Evolutionary conservation across 495 filamentous ascomycete genomes (phyloP), one percentile per base, ranked within the genome.

Genomic region (Polyplosphaeria fusca): DNA sequence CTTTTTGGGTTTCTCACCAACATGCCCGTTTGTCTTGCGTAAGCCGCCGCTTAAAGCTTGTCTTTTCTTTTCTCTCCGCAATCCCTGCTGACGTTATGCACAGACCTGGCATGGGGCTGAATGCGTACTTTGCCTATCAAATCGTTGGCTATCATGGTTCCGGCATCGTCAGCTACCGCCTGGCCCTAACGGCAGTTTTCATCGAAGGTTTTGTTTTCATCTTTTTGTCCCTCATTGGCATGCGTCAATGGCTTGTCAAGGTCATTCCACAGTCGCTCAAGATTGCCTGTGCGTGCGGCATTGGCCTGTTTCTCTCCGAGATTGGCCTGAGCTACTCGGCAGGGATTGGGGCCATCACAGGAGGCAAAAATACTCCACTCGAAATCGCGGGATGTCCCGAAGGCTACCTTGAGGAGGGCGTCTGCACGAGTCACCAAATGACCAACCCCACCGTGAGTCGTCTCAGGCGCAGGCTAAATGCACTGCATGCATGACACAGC

Each of bases 61-160:
- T n/a, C n/a, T n/a, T 16, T 25, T 20, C 4, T 12, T 9, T 40
- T 47, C 44, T 26, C 2, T 5, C 37, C 30, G 9, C 20, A 35
- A 47, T 32, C 26, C 47, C 16, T 52, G 40, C 56, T 60, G 32
- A 60, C 27, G 12, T 14, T 20, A 4, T 12, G 25, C 22, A 25
- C 25, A 67, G 64, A 38, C 88, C 88, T 12, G 88, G 88, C 30
- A 89, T 93, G 87, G 88, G 88, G 19, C 59, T 92, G 52, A 92
- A 92, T 67, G 87, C 87, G 2, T 91, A 91, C 67, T 91, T 93
- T 56, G 80, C 88, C 14, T 93, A 88, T 67, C 86, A 87, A 39
- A 86, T 93, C 30, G 88, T 92, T 43, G 88, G 88, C 18, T 77
- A 70, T 47, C 82, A 91, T 61, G 88, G 88, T 4, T 68, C 67